Percentiles rank a stretch among this genome's conserved stretches.
phyloP scores from a whole-genome alignment of 164 flowering plant genomes.

The Stephania yunnanensis region DNA sequence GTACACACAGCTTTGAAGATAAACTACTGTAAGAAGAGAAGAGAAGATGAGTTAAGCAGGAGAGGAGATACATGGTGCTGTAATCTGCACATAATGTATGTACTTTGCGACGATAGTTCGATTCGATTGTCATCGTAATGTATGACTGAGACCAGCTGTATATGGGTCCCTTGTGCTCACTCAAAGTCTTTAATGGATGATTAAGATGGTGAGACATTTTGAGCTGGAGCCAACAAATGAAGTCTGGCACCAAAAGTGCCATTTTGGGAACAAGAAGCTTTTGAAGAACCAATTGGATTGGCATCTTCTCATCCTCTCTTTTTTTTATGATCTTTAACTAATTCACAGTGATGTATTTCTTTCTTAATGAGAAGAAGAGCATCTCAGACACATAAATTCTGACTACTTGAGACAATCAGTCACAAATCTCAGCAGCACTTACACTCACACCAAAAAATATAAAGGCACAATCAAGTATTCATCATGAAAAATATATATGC shows the following conservation, averaged over 20 bases:
- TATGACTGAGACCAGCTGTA: background rate
- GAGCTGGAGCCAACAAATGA: background rate
- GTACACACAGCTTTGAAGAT: background rate
- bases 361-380: slow-evolving; percentile 2
- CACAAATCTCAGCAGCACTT: background rate
- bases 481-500: background rate
- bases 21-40: no score
- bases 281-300: background rate
- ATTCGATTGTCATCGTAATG: background rate
- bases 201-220: background rate
- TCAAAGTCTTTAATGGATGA: background rate
- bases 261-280: background rate
- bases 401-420: background rate
- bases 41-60: no score
- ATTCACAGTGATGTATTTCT: background rate
- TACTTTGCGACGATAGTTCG: background rate
- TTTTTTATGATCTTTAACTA: background rate
- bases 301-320: background rate
- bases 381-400: background rate
- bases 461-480: background rate
- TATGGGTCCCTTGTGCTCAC: background rate
- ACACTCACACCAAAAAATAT: no score
- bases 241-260: background rate
- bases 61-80: background rate
- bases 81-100: background rate